Conservation (phyloP, 306 rosid species). For the Cucumis sativus region DNA sequence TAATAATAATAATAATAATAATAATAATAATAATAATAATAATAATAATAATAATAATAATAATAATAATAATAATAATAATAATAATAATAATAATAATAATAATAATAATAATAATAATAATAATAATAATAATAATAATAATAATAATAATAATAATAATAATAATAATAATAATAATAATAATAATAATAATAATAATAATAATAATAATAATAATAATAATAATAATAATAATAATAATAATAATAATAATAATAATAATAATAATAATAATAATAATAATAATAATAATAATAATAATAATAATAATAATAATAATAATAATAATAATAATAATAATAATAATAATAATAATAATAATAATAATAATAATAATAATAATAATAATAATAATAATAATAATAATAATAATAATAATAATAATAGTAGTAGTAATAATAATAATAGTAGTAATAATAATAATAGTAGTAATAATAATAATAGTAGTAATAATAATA, state of each 20-base stretch:
- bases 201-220: background rate
- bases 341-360: background rate
- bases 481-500: background rate
- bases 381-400: background rate
- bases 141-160: background rate
- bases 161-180: background rate
- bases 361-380: background rate
- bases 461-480: background rate
- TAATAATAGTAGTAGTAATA: no score
- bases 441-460: no score
- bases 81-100: background rate
- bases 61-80: background rate
- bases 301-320: background rate
- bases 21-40: background rate
- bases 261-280: background rate
- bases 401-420: background rate
- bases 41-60: background rate
- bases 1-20: background rate
- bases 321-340: background rate
- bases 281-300: background rate
- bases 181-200: background rate
- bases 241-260: background rate
- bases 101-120: background rate
- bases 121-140: background rate
- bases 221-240: background rate